These are phyloP conservation scores for Pholiota conissans DNA, from an alignment of 768 basidiomycete species.

Conservation along the genomic window DNA sequence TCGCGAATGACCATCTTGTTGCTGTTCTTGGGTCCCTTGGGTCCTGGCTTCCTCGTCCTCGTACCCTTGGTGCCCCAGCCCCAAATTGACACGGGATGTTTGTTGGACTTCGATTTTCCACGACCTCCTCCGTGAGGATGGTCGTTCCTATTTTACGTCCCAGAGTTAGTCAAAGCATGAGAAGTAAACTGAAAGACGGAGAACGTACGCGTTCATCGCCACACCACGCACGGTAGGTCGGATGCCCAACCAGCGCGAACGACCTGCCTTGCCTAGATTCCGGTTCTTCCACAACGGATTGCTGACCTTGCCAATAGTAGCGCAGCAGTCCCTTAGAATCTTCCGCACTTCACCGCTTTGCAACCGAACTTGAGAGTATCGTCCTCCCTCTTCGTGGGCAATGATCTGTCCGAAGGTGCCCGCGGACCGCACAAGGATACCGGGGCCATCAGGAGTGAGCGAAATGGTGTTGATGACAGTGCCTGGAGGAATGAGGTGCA, in stretches of 20 bases:
- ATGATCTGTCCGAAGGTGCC: slow-evolving; percentile 85
- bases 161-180: neutral
- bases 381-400: slow-evolving; percentile 66
- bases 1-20: slow-evolving; percentile 90
- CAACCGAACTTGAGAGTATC: slow-evolving; percentile 81
- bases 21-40: slow-evolving; percentile 85
- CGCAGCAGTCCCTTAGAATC: slow-evolving; percentile 77
- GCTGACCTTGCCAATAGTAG: slow-evolving; percentile 90
- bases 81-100: slow-evolving; percentile 89
- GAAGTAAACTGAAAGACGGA: slow-evolving; percentile 3
- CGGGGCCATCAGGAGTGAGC: slow-evolving; percentile 73
- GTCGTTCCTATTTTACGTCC: slow-evolving; percentile 54
- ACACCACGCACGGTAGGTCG: slow-evolving; percentile 90
- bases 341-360: slow-evolving; percentile 93
- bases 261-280: slow-evolving; percentile 88
- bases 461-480: slow-evolving; percentile 88
- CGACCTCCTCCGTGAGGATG: slow-evolving; percentile 98
- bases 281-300: slow-evolving; percentile 88
- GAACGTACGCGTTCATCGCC: slow-evolving; percentile 90
- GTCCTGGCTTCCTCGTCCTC: slow-evolving; percentile 90
- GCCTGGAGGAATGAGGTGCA: slow-evolving; percentile 89
- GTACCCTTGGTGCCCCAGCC: slow-evolving; percentile 93
- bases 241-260: slow-evolving; percentile 83
- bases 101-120: slow-evolving; percentile 96
- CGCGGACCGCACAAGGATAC: slow-evolving; percentile 84